phyloP scores from a whole-genome alignment of 2,329 filamentous ascomycete genomes.

The Ophiostoma piceae region DNA sequence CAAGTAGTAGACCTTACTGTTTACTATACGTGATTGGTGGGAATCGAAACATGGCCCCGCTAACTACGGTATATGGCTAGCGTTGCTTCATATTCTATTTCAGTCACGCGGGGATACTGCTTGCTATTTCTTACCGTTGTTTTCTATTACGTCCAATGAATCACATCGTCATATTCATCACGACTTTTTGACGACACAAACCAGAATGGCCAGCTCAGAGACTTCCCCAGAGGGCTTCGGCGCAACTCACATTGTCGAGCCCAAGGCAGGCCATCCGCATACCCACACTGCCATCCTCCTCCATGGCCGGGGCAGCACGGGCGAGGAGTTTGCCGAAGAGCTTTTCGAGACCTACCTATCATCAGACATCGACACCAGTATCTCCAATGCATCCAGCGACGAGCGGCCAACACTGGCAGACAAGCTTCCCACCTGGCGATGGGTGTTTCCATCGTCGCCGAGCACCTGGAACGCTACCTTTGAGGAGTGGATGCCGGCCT shows the following conservation, averaged over 20 bases:
- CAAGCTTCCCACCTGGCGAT: conserved; percentile 42
- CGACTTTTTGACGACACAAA: too few species aligned
- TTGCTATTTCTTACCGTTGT: too few species aligned
- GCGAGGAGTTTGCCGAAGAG: background rate
- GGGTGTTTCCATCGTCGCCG: conserved; percentile 46
- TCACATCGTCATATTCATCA: too few species aligned
- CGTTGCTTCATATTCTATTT: too few species aligned
- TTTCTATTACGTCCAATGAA: too few species aligned
- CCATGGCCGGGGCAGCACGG: background rate
- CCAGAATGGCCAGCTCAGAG: too few species aligned
- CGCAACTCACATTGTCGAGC: background rate
- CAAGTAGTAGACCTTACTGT: too few species aligned
- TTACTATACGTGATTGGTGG: too few species aligned
- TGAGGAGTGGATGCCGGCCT: conserved; percentile 34
- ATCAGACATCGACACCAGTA: too few species aligned
- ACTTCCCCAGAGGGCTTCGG: background rate
- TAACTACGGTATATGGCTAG: too few species aligned
- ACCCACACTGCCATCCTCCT: background rate
- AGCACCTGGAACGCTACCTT: conserved; percentile 29
- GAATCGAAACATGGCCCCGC: too few species aligned
- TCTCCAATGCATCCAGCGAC: background rate
- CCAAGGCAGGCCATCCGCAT: background rate
- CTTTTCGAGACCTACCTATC: background rate
- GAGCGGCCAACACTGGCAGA: conserved; percentile 34
- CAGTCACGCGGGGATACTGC: too few species aligned